Percentiles rank a stretch among this genome's conserved stretches.
phyloP scores from a whole-genome alignment of 2,329 filamentous ascomycete genomes.

The Fusarium sarcochroum region DNA sequence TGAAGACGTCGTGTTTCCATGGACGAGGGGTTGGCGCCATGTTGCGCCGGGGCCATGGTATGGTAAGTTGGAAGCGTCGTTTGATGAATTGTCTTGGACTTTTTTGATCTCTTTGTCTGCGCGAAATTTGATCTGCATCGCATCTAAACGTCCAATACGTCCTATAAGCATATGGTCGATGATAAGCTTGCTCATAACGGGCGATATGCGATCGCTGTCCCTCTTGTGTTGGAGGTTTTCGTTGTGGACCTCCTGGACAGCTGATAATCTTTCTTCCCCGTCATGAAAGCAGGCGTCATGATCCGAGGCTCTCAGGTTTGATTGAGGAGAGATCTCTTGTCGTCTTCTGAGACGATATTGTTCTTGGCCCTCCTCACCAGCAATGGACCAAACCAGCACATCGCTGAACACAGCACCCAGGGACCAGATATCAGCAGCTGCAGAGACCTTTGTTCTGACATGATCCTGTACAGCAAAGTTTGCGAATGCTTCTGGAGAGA shows the following conservation, averaged over 20 bases:
- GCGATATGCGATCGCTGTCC: background rate
- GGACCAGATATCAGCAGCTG: slow-evolving; percentile 12
- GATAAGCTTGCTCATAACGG: background rate
- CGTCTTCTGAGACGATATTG: slow-evolving; percentile 1
- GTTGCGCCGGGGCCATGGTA: too few relatives aligned
- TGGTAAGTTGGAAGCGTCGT: too few relatives aligned
- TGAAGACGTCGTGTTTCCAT: too few relatives aligned
- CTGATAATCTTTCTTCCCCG: background rate
- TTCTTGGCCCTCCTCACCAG: background rate
- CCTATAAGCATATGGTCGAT: background rate
- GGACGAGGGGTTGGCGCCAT: too few relatives aligned
- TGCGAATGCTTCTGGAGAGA: slow-evolving; percentile 8
- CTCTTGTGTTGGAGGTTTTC: background rate
- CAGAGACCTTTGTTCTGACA: background rate
- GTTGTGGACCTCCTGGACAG: background rate
- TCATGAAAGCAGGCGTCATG: slow-evolving; percentile 23
- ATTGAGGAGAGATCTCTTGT: background rate
- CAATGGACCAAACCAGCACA: slow-evolving; percentile 17
- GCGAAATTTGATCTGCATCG: background rate
- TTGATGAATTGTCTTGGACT: too few relatives aligned
- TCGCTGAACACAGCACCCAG: slow-evolving; percentile 35
- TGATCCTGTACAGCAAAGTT: background rate
- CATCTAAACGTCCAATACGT: fast-evolving
- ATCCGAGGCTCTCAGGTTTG: background rate
- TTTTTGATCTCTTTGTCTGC: background rate